Conservation (phyloP, 2,329 filamentous ascomycete genomes). For the Scedosporium minutisporum region DNA sequence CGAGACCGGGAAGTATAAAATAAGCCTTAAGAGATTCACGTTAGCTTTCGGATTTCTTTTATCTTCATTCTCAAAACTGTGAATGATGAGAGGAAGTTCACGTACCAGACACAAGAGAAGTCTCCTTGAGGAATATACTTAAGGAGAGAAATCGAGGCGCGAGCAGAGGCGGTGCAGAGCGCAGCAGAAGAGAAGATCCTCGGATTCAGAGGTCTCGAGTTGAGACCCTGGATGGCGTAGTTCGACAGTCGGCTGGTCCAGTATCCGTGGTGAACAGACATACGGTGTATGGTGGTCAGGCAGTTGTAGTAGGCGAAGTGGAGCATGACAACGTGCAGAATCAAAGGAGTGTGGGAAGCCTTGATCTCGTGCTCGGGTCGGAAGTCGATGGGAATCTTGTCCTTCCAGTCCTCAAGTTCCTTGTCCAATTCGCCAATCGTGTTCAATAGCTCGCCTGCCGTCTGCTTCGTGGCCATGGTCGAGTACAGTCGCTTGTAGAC, state of each 20-base stretch:
- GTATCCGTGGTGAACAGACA: conserved; percentile 96
- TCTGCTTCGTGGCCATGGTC: conserved; percentile 82
- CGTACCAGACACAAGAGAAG: conserved; percentile 88
- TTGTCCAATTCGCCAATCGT: conserved; percentile 91
- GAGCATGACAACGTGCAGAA: conserved; percentile 85
- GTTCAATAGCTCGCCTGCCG: conserved; percentile 85
- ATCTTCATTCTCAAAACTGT: too few relatives aligned
- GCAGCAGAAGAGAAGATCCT: conserved; percentile 89
- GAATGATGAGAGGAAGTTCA: conserved; percentile 10
- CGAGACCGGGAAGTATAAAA: conserved; percentile 93
- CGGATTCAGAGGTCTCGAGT: conserved; percentile 82
- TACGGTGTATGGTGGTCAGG: conserved; percentile 92
- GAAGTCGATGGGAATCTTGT: conserved; percentile 88
- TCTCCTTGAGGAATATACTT: conserved; percentile 96
- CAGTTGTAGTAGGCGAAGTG: conserved; percentile 99
- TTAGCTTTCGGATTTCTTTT: conserved; percentile 11
- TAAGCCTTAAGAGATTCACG: conserved; percentile 47
- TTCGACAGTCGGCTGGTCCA: conserved; percentile 95
- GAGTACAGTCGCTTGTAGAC: conserved; percentile 93
- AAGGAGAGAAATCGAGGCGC: conserved; percentile 85
- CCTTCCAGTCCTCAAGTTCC: conserved; percentile 90
- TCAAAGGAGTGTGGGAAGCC: conserved; percentile 82
- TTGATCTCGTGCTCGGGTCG: conserved; percentile 96
- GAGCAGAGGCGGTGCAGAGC: conserved; percentile 82
- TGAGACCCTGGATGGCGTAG: conserved; percentile 88